These are phyloP conservation scores for Trichoderma guizhouense DNA, from an alignment of 2,329 filamentous ascomycete genomes.

Conservation along the genomic window DNA sequence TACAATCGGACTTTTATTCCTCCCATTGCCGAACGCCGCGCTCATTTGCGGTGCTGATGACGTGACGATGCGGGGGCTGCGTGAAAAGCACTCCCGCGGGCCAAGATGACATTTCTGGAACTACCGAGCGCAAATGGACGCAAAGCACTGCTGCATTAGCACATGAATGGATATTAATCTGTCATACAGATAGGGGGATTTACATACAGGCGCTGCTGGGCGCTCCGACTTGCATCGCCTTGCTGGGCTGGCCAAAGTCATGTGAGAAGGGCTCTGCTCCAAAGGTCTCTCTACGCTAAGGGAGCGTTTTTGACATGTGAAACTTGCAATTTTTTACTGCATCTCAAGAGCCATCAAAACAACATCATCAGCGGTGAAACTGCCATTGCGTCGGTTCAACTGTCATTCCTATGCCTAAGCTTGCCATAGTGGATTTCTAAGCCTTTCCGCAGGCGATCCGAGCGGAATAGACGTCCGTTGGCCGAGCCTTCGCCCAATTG, in stretches of 20 bases:
- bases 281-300: not conserved
- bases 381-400: not conserved
- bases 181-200: not conserved
- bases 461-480: conserved; percentile 4
- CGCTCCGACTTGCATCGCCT: not conserved
- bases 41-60: conserved; percentile 12
- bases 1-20: not conserved
- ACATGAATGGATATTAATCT: not conserved
- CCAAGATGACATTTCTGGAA: not conserved
- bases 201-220: not conserved
- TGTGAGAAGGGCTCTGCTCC: not conserved
- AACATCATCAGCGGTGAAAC: not conserved
- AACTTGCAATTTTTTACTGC: not conserved
- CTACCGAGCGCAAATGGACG: not conserved
- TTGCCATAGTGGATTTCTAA: not conserved
- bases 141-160: conserved; percentile 7
- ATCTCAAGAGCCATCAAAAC: not conserved
- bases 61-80: conserved; percentile 14
- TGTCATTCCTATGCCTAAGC: not conserved
- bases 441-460: not conserved
- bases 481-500: conserved; percentile 14
- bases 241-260: not conserved
- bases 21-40: not conserved
- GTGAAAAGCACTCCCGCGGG: not conserved
- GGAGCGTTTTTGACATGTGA: not conserved